Conservation (phyloP, 768 basidiomycete genomes). For the Auricularia sp. region DNA sequence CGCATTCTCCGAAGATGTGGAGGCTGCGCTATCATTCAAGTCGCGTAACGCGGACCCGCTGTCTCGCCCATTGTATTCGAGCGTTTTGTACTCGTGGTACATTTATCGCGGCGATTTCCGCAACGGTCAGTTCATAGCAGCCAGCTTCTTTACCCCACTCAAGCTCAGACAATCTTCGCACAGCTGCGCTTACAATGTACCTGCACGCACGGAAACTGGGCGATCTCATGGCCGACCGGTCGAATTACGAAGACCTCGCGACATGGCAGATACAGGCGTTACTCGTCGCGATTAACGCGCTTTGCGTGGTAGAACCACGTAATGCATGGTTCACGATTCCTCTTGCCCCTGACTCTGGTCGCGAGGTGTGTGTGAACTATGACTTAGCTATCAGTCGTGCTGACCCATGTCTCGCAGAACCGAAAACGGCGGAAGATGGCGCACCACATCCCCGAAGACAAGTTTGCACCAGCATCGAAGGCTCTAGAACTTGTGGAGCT, state of each 20-base stretch:
- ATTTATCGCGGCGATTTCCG: conserved; percentile 80
- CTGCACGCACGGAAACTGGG: conserved; percentile 76
- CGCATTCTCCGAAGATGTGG: conserved; percentile 77
- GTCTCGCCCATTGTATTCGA: conserved; percentile 73
- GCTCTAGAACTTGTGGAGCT: conserved; percentile 75
- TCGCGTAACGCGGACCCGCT: conserved; percentile 89
- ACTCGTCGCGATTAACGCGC: conserved; percentile 78
- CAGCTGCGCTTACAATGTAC: conserved; percentile 90
- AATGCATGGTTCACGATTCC: conserved; percentile 78
- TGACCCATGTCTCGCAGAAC: conserved; percentile 30
- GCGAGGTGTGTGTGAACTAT: conserved; percentile 28
- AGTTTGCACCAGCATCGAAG: conserved; percentile 48
- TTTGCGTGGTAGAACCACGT: conserved; percentile 70
- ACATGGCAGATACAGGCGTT: conserved; percentile 74
- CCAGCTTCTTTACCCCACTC: neutral
- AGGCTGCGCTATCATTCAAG: conserved; percentile 82
- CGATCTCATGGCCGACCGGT: conserved; percentile 26
- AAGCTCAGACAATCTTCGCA: conserved; percentile 3
- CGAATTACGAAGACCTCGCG: conserved; percentile 38
- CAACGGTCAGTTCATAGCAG: conserved; percentile 51
- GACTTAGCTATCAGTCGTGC: neutral
- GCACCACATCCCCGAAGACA: conserved; percentile 68
- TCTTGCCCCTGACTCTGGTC: conserved; percentile 35
- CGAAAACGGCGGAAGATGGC: conserved; percentile 65
- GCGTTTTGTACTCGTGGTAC: conserved; percentile 93